phyloP scores from a whole-genome alignment of 139 green algal species.

The Chloropicon primus region DNA sequence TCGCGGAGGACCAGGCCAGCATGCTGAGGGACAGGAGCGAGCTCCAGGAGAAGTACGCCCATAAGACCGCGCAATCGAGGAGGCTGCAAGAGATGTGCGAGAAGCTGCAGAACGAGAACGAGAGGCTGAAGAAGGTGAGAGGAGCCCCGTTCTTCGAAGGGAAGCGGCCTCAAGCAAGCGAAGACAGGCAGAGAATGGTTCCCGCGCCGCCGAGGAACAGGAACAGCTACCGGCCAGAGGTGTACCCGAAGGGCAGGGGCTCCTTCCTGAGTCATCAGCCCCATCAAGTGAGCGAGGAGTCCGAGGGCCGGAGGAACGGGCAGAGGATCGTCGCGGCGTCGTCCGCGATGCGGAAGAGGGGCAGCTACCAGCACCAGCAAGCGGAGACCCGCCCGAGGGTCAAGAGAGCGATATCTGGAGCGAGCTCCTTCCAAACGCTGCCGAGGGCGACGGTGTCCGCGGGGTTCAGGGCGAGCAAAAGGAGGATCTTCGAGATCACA shows the following conservation, averaged over 20 bases:
- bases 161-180: background rate
- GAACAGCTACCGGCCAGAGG: background rate
- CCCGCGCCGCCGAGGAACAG: background rate
- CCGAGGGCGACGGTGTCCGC: background rate
- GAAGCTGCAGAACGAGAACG: background rate
- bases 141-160: background rate
- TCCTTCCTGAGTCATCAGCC: background rate
- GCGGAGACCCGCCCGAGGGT: no score
- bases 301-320: background rate
- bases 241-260: background rate
- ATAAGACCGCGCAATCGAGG: background rate
- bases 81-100: background rate
- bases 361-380: no score
- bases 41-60: background rate
- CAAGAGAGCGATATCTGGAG: no score
- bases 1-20: background rate
- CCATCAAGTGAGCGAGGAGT: background rate
- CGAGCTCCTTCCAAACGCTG: background rate
- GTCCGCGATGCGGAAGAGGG: no score
- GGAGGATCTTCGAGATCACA: background rate
- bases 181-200: background rate
- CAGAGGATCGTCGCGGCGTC: background rate
- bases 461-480: background rate
- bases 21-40: background rate
- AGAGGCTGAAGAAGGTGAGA: background rate